Evolutionary conservation across 305 asterid genomes (phyloP).

Genomic region (Plantago coronopus): DNA sequence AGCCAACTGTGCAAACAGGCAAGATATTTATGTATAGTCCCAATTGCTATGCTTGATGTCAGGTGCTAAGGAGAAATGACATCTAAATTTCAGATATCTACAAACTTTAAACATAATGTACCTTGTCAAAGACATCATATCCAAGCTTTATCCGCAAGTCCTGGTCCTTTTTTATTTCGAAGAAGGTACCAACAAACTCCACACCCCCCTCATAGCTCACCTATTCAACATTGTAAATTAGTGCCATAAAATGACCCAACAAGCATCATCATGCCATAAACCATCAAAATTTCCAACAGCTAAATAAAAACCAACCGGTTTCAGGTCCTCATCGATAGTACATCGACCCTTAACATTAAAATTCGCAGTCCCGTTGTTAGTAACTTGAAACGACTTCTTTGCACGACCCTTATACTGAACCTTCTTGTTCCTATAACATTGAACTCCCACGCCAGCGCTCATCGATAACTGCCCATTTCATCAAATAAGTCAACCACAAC

Average conservation of each 20-base stretch:
- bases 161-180: slow-evolving; percentile 60
- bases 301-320: slow-evolving; percentile 38
- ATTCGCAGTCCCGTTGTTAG: slow-evolving; percentile 40
- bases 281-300: slow-evolving; percentile 1
- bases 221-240: slow-evolving; percentile 36
- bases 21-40: not conserved
- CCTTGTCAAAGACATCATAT: slow-evolving; percentile 69
- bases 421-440: slow-evolving; percentile 47
- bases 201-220: slow-evolving; percentile 56
- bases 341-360: slow-evolving; percentile 69
- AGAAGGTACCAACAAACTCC: slow-evolving; percentile 65
- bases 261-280: slow-evolving; percentile 1
- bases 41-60: no score
- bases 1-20: slow-evolving; percentile 3
- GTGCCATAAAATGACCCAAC: not conserved
- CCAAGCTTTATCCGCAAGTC: slow-evolving; percentile 81
- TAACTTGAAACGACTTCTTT: slow-evolving; percentile 63
- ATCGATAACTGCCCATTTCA: slow-evolving; percentile 43
- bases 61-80: no score
- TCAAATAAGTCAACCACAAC: slow-evolving; percentile 19
- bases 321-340: slow-evolving; percentile 51
- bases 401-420: slow-evolving; percentile 53
- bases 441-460: slow-evolving; percentile 57
- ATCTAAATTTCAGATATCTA: not conserved
- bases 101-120: slow-evolving; percentile 23